Conservation (phyloP, 2,329 filamentous ascomycete genomes). For the Lecanicillium sp. region DNA sequence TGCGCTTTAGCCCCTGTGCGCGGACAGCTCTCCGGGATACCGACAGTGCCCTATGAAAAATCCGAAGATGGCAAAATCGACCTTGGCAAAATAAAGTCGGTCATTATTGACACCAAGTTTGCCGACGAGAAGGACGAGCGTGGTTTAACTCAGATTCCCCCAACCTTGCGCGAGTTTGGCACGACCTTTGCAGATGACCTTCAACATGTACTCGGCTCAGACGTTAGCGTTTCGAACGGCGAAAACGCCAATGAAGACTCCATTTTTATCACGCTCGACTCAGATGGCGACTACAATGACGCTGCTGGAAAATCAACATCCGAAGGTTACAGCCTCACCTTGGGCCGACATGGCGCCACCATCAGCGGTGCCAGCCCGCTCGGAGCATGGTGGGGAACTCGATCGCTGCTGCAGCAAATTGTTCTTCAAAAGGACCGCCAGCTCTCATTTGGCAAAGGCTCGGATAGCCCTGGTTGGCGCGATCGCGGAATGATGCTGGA, state of each 20-base stretch:
- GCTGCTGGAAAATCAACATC: constrained; percentile 37
- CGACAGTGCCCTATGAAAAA: constrained; percentile 24
- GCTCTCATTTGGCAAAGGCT: constrained; percentile 32
- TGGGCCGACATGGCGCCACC: constrained; percentile 29
- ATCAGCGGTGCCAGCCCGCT: constrained; percentile 45
- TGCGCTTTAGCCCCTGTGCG: not conserved
- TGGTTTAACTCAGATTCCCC: constrained; percentile 43
- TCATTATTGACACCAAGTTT: constrained; percentile 36
- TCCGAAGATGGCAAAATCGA: constrained; percentile 16
- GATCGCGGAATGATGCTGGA: constrained; percentile 45
- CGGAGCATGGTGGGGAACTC: constrained; percentile 50
- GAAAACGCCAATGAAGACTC: constrained; percentile 12
- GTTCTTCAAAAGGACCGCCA: constrained; percentile 30
- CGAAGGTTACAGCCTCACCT: constrained; percentile 39
- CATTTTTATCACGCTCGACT: constrained; percentile 39
- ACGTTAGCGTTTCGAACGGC: constrained; percentile 17
- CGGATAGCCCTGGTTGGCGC: constrained; percentile 43
- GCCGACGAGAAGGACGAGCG: constrained; percentile 29
- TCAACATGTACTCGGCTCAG: constrained; percentile 17
- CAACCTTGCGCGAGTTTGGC: constrained; percentile 38
- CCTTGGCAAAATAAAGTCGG: constrained; percentile 18
- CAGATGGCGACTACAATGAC: constrained; percentile 30
- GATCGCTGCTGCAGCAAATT: constrained; percentile 44
- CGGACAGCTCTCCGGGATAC: constrained; percentile 18
- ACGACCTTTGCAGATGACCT: constrained; percentile 32